A percentile compares a stretch with the other conserved stretches of the same genome.
Evolutionary conservation across 352 stramenopile species (phyloP).

Genomic region (Lagenidium sp.): DNA sequence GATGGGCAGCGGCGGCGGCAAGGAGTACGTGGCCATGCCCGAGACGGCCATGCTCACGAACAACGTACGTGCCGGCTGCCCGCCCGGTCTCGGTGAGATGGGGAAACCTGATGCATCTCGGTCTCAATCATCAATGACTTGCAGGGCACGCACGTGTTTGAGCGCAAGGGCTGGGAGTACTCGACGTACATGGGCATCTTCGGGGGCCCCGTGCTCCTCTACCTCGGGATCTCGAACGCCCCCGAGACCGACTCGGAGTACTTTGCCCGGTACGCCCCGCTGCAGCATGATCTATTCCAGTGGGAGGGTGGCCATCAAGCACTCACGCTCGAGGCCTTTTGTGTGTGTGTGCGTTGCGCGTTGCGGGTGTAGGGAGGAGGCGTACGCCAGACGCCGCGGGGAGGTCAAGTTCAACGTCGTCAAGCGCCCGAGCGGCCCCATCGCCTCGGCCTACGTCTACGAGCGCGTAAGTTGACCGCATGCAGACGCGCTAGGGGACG

Average conservation of each 20-base stretch:
- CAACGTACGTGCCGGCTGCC: slow-evolving; percentile 37
- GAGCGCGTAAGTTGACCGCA: slow-evolving; percentile 25
- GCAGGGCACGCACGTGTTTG: slow-evolving; percentile 68
- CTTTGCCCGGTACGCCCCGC: slow-evolving; percentile 43
- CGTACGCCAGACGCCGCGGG: slow-evolving; percentile 40
- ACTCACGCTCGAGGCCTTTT: too few relatives aligned
- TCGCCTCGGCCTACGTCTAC: slow-evolving; percentile 36
- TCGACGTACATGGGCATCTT: slow-evolving; percentile 72
- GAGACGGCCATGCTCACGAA: slow-evolving; percentile 85
- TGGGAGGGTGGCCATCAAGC: neutral
- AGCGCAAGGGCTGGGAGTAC: slow-evolving; percentile 81
- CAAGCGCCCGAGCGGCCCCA: slow-evolving; percentile 33
- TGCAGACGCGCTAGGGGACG: neutral
- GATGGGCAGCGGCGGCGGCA: slow-evolving; percentile 43
- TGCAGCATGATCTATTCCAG: neutral
- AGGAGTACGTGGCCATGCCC: slow-evolving; percentile 61
- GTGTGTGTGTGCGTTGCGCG: too few relatives aligned
- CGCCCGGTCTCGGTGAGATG: too few relatives aligned
- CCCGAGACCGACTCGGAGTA: slow-evolving; percentile 81
- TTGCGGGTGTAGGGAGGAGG: slow-evolving; percentile 35
- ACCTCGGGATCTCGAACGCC: slow-evolving; percentile 67
- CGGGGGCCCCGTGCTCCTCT: slow-evolving; percentile 59
- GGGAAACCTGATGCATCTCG: too few relatives aligned
- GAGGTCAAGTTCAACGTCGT: slow-evolving; percentile 25
- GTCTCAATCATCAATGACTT: too few relatives aligned